Base-by-base conservation (phyloP, 768 basidiomycete genomes). In the Cyclocybe cylindracea region DNA sequence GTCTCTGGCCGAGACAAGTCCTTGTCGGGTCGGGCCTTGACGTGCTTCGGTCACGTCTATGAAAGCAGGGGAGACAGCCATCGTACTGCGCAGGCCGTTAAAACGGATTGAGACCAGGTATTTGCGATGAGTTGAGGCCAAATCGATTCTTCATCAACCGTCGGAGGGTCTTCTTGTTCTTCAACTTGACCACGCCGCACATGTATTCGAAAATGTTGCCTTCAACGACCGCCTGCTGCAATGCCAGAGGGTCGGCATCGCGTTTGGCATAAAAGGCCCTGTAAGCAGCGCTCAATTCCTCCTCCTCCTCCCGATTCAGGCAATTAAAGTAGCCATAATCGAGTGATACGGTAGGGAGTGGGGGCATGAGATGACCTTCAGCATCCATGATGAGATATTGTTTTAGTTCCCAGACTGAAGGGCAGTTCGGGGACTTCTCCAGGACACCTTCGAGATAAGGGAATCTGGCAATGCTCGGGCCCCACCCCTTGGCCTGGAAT, bases 291-390 rank as follows among this genome's bases (percentile, higher is more conserved):
- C 64, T 68, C 46, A 77, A 56, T 29, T 60, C 53, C 31, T 56
- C 41, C 9, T 46, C 42, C 40, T 73, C 71, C 16, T 48, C 58
- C 11, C 51, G 53, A 11, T 53, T 57, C 34, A 47, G 56, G 55
- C 74, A 75, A 48, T 70, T 71, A 8, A 48, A 46, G 52, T 71
- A 75, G 8, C 74, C 73, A 32, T 74, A 75, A 56, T 75, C 71
- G 16, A 50, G 61, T 1, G 5, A 2, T 4, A 64, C 47, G 3
- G 62, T 56, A 7, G 53, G 60, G 3, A 24, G 31, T 10, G 59
- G 45, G 16, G 10, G 7, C 18, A 49, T 38, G 9, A 31, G 53
- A 29, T 34, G 32, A 10, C 57, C 48, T 10, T 39, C 38, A 3
- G 47, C 37, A 32, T 59, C 45, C 9, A 46, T 10, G n/a, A 61